These are phyloP conservation scores for Penicillium malachiteum DNA, from an alignment of 495 filamentous ascomycete genomes.

Conservation along the genomic window DNA sequence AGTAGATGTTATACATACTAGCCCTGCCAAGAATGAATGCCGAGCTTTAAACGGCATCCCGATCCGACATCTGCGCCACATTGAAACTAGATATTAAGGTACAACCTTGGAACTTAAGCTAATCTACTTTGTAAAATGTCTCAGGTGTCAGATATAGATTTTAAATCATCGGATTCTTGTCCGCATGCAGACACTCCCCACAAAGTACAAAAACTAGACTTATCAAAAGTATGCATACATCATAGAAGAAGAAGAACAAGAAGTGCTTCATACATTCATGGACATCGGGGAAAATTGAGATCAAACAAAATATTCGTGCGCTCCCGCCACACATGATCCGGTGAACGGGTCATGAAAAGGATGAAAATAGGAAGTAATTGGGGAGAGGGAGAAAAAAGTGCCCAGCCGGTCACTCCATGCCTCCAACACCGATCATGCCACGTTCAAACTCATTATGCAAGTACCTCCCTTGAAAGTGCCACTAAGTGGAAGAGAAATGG, in stretches of 20 bases:
- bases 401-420: conserved; percentile 3
- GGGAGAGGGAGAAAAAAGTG: background rate
- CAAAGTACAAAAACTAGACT: conserved; percentile 17
- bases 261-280: conserved; percentile 35
- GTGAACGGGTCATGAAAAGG: conserved; percentile 19
- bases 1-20: no score
- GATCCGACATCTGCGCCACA: no score
- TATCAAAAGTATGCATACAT: conserved; percentile 38
- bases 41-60: no score
- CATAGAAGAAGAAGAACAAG: conserved; percentile 20
- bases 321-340: conserved; percentile 14
- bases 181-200: conserved; percentile 17
- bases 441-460: conserved; percentile 23
- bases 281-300: conserved; percentile 25
- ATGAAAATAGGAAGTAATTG: background rate
- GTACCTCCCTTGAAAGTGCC: conserved; percentile 10
- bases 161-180: conserved; percentile 11
- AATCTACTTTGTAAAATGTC: no score
- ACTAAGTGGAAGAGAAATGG: background rate
- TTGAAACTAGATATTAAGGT: no score
- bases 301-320: conserved; percentile 20
- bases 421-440: conserved; percentile 18
- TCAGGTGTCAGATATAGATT: conserved; percentile 4
- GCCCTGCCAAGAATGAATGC: no score
- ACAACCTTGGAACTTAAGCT: no score